phyloP scores from a whole-genome alignment of 108 stramenopile species.

The Conticribra weissflogii region DNA sequence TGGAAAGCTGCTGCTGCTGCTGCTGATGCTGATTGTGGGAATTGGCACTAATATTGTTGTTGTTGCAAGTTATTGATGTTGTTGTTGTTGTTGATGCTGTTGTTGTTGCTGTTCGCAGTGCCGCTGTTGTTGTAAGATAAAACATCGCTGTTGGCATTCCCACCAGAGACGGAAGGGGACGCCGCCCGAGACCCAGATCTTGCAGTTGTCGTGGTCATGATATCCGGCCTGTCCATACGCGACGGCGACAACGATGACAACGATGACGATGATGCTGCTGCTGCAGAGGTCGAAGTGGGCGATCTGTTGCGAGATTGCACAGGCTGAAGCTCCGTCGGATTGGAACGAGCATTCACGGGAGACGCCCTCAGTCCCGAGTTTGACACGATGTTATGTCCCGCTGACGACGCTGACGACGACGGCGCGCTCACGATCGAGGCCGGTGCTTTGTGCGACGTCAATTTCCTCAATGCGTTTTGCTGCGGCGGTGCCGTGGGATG shows the following conservation, averaged over 20 bases:
- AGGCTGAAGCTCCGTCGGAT: too few relatives aligned
- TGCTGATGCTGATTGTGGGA: background rate
- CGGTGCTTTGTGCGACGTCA: slow-evolving; percentile 1
- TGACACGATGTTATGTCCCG: too few relatives aligned
- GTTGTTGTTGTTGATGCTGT: slow-evolving; percentile 10
- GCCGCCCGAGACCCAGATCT: background rate
- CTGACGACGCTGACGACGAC: slow-evolving; percentile 1
- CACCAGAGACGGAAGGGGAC: too few relatives aligned
- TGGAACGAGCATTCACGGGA: too few relatives aligned
- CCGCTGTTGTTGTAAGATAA: too few relatives aligned
- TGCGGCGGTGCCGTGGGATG: background rate
- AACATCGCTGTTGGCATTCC: too few relatives aligned
- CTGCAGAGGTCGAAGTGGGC: background rate
- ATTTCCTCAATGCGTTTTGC: slow-evolving; percentile 25
- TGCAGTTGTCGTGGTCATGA: background rate
- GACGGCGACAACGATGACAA: too few relatives aligned
- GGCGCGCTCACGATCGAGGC: slow-evolving; percentile 1
- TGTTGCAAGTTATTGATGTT: background rate
- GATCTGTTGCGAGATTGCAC: too few relatives aligned
- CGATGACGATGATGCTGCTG: background rate
- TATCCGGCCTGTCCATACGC: too few relatives aligned
- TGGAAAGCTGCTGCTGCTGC: background rate
- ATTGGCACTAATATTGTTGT: slow-evolving; percentile 2
- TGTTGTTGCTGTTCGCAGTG: background rate
- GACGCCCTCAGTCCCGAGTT: too few relatives aligned